phyloP scores from a whole-genome alignment of 2,329 filamentous ascomycete genomes.

The Cadophora malorum region DNA sequence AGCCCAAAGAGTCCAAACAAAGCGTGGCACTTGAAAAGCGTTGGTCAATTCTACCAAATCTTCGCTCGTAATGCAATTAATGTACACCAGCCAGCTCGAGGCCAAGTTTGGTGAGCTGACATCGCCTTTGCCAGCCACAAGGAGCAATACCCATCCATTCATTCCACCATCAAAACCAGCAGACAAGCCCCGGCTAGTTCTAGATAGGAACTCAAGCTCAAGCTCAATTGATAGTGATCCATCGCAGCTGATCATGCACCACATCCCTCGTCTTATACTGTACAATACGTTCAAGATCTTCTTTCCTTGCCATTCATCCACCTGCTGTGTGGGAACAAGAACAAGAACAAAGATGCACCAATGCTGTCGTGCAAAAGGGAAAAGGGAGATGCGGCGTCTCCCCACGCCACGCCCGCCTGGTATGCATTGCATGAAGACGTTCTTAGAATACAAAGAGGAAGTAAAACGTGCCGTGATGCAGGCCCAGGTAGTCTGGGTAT shows the following conservation, averaged over 20 bases:
- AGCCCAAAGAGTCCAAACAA: too few relatives aligned
- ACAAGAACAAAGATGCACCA: neutral
- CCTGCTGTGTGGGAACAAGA: neutral
- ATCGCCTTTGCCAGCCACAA: too few relatives aligned
- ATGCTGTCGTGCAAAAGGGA: neutral
- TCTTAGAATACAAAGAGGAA: slow-evolving; percentile 3
- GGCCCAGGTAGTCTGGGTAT: neutral
- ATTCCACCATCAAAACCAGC: too few relatives aligned
- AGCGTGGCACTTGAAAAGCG: neutral
- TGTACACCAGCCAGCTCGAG: neutral
- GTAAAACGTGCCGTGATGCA: neutral
- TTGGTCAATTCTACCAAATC: neutral
- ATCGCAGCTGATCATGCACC: neutral
- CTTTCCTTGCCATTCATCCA: neutral
- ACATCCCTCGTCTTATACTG: neutral
- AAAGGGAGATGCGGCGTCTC: neutral
- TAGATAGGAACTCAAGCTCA: neutral
- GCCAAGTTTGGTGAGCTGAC: neutral
- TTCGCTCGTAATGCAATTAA: neutral
- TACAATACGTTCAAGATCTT: slow-evolving; percentile 6
- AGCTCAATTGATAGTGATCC: neutral
- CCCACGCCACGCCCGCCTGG: neutral
- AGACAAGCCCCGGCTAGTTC: neutral
- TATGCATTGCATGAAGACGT: neutral
- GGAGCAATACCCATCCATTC: neutral